phyloP scores from a whole-genome alignment of 306 rosid genomes.

The Bauhinia variegata region DNA sequence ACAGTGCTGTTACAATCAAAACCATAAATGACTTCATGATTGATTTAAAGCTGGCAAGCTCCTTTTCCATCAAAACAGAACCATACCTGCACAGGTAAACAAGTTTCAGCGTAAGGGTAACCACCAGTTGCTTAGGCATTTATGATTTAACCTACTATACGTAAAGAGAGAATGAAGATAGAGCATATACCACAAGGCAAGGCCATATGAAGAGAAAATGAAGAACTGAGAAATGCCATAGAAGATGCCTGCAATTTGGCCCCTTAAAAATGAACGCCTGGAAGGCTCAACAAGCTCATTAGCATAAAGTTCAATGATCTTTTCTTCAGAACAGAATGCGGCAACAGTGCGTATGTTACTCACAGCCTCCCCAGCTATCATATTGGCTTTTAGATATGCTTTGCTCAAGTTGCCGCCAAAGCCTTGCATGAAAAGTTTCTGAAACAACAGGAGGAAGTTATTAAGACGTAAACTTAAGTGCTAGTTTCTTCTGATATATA shows the following conservation, averaged over 20 bases:
- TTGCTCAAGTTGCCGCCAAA: slow-evolving; percentile 99
- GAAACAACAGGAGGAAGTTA: slow-evolving; percentile 34
- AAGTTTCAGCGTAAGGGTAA: slow-evolving; percentile 28
- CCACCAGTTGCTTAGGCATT: slow-evolving; percentile 5
- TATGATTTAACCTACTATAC: slow-evolving; percentile 24
- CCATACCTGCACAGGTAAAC: slow-evolving; percentile 72
- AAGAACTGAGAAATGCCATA: slow-evolving; percentile 91
- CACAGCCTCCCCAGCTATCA: slow-evolving; percentile 97
- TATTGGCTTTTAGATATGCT: slow-evolving; percentile 91
- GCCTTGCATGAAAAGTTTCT: slow-evolving; percentile 96
- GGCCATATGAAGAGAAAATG: slow-evolving; percentile 93
- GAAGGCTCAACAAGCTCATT: slow-evolving; percentile 85
- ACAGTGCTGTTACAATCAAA: slow-evolving; percentile 83
- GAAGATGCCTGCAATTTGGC: slow-evolving; percentile 91
- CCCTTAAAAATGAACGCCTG: slow-evolving; percentile 70
- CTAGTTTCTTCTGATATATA: slow-evolving; percentile 4
- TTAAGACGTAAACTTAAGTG: slow-evolving; percentile 20
- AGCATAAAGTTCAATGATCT: slow-evolving; percentile 73
- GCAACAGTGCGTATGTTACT: slow-evolving; percentile 91
- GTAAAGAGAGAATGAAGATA: slow-evolving; percentile 18
- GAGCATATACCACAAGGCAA: slow-evolving; percentile 83
- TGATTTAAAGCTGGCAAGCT: slow-evolving; percentile 84
- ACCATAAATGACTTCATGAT: slow-evolving; percentile 97
- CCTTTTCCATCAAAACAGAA: slow-evolving; percentile 85
- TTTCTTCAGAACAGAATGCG: slow-evolving; percentile 93